These are phyloP conservation scores for Hypoxylon sp. DNA, from an alignment of 2,329 filamentous ascomycete species.

Conservation along the genomic window DNA sequence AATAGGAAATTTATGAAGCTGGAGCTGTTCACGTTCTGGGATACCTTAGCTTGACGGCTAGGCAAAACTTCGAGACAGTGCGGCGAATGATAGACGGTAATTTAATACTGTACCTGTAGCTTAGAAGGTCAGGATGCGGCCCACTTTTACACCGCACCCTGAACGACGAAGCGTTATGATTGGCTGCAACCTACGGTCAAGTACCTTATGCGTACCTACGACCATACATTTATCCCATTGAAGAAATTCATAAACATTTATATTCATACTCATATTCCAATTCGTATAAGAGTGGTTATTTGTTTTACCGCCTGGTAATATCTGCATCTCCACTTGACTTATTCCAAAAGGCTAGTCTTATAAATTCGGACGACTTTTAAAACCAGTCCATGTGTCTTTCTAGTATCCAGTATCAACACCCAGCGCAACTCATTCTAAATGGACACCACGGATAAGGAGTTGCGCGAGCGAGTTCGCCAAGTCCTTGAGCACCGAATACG, in stretches of 20 bases:
- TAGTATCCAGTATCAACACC: not conserved
- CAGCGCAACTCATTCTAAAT: not conserved
- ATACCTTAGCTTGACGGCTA: constrained; percentile 28
- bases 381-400: not conserved
- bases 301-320: constrained; percentile 6
- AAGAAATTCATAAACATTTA: constrained; percentile 24
- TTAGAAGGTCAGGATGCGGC: not conserved
- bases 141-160: not conserved
- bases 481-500: constrained; percentile 67
- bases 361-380: not conserved
- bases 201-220: not conserved
- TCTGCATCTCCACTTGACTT: not conserved
- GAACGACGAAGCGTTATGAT: not conserved
- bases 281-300: constrained; percentile 4
- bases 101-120: not conserved
- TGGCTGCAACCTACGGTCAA: not conserved
- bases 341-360: not conserved
- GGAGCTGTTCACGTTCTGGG: constrained; percentile 29
- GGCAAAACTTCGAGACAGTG: constrained; percentile 11
- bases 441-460: constrained; percentile 47
- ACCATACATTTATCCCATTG: constrained; percentile 6
- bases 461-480: constrained; percentile 57
- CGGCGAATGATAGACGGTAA: not conserved
- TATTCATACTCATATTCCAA: not conserved
- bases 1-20: constrained; percentile 39